These are phyloP conservation scores for Rhododendron ferrugineum DNA, from an alignment of 148 eudicot species.

Conservation along the genomic window DNA sequence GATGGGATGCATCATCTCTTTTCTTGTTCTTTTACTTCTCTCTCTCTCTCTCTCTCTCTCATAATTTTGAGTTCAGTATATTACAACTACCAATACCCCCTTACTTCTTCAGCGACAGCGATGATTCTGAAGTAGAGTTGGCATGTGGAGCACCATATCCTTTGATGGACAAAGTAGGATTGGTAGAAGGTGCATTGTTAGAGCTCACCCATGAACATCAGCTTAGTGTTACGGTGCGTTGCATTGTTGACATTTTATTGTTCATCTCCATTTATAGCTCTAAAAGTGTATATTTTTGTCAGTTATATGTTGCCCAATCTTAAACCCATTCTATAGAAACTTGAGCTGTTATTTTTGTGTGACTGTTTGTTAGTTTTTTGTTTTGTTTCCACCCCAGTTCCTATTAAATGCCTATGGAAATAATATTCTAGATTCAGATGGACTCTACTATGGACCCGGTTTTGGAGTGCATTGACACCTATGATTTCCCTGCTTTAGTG, in stretches of 20 bases:
- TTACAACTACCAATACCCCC: not conserved
- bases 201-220: conserved; percentile 67
- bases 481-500: not conserved
- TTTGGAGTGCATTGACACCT: not conserved
- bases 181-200: conserved; percentile 57
- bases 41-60: not conserved
- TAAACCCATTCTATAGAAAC: not conserved
- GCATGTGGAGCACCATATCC: conserved; percentile 26
- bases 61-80: not conserved
- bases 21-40: not conserved
- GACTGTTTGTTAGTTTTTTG: not conserved
- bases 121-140: conserved; percentile 49
- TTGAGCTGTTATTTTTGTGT: not conserved
- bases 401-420: not conserved
- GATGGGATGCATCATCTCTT: not conserved
- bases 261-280: not conserved
- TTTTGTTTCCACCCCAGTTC: not conserved
- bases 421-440: not conserved
- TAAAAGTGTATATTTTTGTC: not conserved
- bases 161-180: conserved; percentile 56
- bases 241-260: not conserved
- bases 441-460: not conserved
- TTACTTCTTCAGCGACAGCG: conserved; percentile 36
- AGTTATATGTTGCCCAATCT: not conserved
- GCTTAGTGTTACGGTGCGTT: conserved; percentile 53